Evolutionary conservation across 2,329 filamentous ascomycete genomes (phyloP), one percentile per base, ranked within the genome.

Genomic region (Chalara sp.): DNA sequence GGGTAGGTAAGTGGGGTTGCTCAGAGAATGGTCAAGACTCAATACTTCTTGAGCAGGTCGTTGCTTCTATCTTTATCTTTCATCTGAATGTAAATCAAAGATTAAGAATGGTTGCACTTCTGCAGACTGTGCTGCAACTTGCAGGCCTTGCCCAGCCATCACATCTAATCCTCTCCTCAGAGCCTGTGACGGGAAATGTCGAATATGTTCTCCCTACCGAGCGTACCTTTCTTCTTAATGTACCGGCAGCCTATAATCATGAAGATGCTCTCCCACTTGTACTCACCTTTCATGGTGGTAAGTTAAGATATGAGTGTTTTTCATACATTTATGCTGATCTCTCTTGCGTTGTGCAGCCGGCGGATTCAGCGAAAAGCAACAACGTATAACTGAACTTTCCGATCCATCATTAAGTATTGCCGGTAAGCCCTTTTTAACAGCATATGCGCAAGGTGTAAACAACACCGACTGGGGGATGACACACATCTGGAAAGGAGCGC

Each of bases 401-500:
- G 53, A 61, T 43, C 56, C 59, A 28, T 53, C 57, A 12, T 48
- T 61, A 31, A 55, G 46, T 12, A 61, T 62, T 29, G 53, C 55
- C 6, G 59, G 58, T 6, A 61, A 52, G 40, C 59, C 60, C 5
- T 62, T 62, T 45, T 50, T 61, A 5, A 58, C 57, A 3, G 58
- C 52, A 11, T 62, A 62, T 49, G 54, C 54, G 12, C 59, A 61
- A 40, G 59, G 56, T 7, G 57, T 61, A 4, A 61, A 60, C 39
- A 61, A 61, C 40, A 58, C 57, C 1, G 56, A 59, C 21, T 58
- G 52, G 56, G 41, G 52, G n/a, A 60, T 56, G 58, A 56, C 40
- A n/a, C 53, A 59, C 33, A 57, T 57, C 11, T 61, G 59, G 59
- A 58, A 61, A 50, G 59, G 59, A 5, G 59, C 60, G 6, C 59